Base-by-base conservation (phyloP, 2,329 filamentous ascomycete species). In the Neoscytalidium dimidiatum region DNA sequence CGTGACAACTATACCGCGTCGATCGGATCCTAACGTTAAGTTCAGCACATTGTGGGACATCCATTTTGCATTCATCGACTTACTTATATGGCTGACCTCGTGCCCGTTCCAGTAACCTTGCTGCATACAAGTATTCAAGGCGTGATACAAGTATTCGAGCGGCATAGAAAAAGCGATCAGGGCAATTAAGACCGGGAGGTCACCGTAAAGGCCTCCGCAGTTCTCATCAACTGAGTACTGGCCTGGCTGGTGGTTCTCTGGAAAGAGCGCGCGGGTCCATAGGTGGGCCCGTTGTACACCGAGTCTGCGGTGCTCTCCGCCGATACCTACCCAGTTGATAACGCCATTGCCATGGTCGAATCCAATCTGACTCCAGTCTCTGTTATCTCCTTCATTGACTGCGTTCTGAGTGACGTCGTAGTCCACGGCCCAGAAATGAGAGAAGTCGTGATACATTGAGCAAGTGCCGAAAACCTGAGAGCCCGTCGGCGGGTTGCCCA, bases 181-280 rank as follows among this genome's bases (percentile, higher is more conserved):
- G 1, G 70, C 73, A 0, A 77, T 66, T 44, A 78, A 71, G 7
- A 78, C 72, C 0, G 73, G 67, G 1, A 78, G 60, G 2, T 78
- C 75, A 4, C 76, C 75, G 13, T 51, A 71, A 3, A 78, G 52
- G 0, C 69, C 73, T 8, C 74, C 74, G 23, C 68, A 69, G 8
- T 26, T 35, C 2, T 9, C 7, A 33, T 51, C 28, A 3, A 3
- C 6, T 2, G 38, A 33, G 6, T n/a, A 52, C 7, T 23, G 19
- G 9, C 21, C 4, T 2, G 52, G 52, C 6, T 60, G 62, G 26
- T 60, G 52, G 41, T 60, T 64, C 13, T 64, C 62, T 1, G 52
- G 52, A 23, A 64, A 51, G 6, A 64, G 53, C 29, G 56, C 31
- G 9, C 28, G 52, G 13, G 33, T 28, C 62, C 62, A 64, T 8